Evolutionary conservation across 148 eudicot genomes (phyloP).

Genomic region (Diospyros kaki): DNA sequence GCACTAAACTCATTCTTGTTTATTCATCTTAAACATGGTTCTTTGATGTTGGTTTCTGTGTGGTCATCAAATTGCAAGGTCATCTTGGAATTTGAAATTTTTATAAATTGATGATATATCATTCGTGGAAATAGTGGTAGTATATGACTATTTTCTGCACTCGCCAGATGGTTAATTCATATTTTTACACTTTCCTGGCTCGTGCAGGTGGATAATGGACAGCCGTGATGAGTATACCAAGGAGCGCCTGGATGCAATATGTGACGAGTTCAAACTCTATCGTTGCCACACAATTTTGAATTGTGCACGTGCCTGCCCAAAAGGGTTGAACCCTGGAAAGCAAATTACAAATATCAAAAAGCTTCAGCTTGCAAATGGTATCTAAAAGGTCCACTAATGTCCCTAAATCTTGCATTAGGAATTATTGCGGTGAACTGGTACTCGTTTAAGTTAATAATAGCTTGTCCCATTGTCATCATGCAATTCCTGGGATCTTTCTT

Average conservation of each 20-base stretch:
- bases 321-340: slow-evolving; percentile 92
- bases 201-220: slow-evolving; percentile 94
- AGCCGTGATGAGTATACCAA: slow-evolving; percentile 96
- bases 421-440: slow-evolving; percentile 1
- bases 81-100: background rate
- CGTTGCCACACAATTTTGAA: slow-evolving; percentile 96
- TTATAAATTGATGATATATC: background rate
- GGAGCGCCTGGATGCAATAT: slow-evolving; percentile 85
- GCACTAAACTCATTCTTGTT: too few species aligned
- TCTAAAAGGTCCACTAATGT: slow-evolving; percentile 9
- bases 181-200: background rate
- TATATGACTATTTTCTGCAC: too few species aligned
- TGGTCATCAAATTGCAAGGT: background rate
- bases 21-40: background rate
- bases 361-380: slow-evolving; percentile 37
- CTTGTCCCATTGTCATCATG: slow-evolving; percentile 10
- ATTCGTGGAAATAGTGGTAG: background rate
- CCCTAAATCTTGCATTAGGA: background rate
- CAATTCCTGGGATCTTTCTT: slow-evolving; percentile 2
- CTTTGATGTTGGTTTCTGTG: background rate
- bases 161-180: background rate
- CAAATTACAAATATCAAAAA: slow-evolving; percentile 83
- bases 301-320: slow-evolving; percentile 93
- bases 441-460: slow-evolving; percentile 14
- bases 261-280: slow-evolving; percentile 92